Conservation (phyloP, 2,329 filamentous ascomycete genomes). For the Microdochium bolleyi region DNA sequence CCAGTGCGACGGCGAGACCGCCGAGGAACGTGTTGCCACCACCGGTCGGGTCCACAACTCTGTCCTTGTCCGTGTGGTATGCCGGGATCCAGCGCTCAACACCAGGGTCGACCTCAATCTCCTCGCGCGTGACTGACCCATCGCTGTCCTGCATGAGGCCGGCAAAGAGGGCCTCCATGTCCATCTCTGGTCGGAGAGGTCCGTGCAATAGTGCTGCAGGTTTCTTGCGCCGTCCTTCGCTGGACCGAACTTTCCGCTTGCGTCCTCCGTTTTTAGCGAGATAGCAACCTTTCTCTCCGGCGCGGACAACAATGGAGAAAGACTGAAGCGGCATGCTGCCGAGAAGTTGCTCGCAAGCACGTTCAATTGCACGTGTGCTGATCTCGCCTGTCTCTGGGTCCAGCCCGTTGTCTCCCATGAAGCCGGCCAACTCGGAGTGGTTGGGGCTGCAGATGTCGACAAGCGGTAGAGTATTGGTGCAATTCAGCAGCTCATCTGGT, state of each 20-base stretch:
- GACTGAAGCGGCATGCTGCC: conserved; percentile 56
- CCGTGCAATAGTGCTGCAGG: conserved; percentile 34
- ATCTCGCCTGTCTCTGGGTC: conserved; percentile 48
- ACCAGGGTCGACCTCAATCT: conserved; percentile 55
- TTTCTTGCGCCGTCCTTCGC: conserved; percentile 28
- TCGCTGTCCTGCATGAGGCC: conserved; percentile 46
- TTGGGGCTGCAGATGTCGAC: conserved; percentile 70
- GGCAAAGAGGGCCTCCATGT: conserved; percentile 56
- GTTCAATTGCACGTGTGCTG: conserved; percentile 43
- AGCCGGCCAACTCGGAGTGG: conserved; percentile 76
- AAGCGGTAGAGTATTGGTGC: conserved; percentile 53
- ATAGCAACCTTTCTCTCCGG: conserved; percentile 65
- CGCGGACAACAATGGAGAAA: conserved; percentile 61
- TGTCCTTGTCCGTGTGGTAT: conserved; percentile 47
- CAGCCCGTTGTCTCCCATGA: conserved; percentile 60
- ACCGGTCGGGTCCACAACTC: conserved; percentile 85
- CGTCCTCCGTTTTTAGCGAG: conserved; percentile 50
- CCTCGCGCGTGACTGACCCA: conserved; percentile 45
- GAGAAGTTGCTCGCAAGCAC: conserved; percentile 54
- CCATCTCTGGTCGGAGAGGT: conserved; percentile 49
- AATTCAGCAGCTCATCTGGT: conserved; percentile 57
- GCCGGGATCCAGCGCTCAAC: conserved; percentile 71
- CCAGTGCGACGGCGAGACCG: conserved; percentile 50
- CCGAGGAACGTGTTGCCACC: conserved; percentile 86
- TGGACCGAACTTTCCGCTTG: conserved; percentile 25